Conservation (phyloP, 257 asterid species). For the Solanum sitiens region DNA sequence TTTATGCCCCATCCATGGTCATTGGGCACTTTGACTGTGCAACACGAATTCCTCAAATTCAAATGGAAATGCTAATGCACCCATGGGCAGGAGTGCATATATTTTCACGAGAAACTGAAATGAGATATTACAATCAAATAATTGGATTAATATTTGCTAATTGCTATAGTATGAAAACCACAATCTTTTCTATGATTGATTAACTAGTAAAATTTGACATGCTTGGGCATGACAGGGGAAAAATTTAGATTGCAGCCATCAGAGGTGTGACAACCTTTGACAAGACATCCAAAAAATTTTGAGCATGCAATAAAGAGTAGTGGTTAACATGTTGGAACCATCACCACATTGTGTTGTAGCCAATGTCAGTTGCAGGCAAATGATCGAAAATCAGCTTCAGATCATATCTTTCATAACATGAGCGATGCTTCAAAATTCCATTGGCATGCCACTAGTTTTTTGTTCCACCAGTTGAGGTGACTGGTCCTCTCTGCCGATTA, state of each 20-base stretch:
- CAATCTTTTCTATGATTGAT: slow-evolving; percentile 31
- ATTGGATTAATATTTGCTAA: not conserved
- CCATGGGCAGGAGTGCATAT: not conserved
- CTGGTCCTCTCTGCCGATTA: slow-evolving; percentile 40
- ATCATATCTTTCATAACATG: not conserved
- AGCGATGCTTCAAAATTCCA: not conserved
- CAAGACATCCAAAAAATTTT: not conserved
- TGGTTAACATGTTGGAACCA: not conserved
- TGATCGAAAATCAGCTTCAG: not conserved
- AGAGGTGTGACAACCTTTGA: not conserved
- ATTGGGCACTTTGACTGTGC: not conserved
- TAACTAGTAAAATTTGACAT: slow-evolving; percentile 47
- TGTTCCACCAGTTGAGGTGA: slow-evolving; percentile 6
- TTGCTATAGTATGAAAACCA: slow-evolving; percentile 52
- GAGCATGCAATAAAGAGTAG: not conserved
- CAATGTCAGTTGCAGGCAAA: not conserved
- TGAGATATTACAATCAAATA: not conserved
- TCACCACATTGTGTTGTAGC: not conserved
- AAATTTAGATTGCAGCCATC: slow-evolving; percentile 8
- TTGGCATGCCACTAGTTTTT: not conserved
- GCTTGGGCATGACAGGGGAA: slow-evolving; percentile 75
- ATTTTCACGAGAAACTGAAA: not conserved
- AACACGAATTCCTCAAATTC: not conserved
- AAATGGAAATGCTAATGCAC: not conserved
- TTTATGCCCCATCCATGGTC: not conserved